Conservation (phyloP, 495 filamentous ascomycete genomes). For the Daldinia concentrica region DNA sequence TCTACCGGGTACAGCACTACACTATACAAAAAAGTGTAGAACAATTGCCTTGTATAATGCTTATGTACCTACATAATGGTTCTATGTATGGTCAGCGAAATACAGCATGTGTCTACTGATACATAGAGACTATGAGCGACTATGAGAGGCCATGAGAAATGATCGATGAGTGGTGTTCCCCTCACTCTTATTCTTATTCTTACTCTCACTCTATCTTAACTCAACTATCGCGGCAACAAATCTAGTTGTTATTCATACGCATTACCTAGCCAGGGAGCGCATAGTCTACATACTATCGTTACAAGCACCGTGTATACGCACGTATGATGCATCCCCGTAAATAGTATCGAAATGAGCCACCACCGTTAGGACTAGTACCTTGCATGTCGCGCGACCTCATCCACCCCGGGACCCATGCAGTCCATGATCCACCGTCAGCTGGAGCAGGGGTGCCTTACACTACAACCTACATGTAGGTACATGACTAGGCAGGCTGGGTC, state of each 20-base stretch:
- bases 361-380: slow-evolving; percentile 38
- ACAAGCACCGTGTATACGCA: slow-evolving; percentile 20
- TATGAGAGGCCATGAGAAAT: neutral
- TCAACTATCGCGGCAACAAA: neutral
- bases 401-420: slow-evolving; percentile 39
- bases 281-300: slow-evolving; percentile 12
- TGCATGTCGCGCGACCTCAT: slow-evolving; percentile 43
- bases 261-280: neutral
- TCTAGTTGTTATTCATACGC: neutral
- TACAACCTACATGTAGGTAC: slow-evolving; percentile 32
- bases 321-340: slow-evolving; percentile 32
- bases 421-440: slow-evolving; percentile 42
- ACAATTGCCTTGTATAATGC: slow-evolving; percentile 33
- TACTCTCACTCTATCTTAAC: neutral
- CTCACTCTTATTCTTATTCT: neutral
- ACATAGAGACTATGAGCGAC: neutral
- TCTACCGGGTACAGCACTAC: slow-evolving; percentile 41
- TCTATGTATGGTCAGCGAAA: slow-evolving; percentile 14
- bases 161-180: neutral
- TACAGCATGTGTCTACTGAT: neutral
- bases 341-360: slow-evolving; percentile 39
- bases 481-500: slow-evolving; percentile 36
- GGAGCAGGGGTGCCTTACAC: slow-evolving; percentile 44
- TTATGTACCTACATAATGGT: neutral
- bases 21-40: slow-evolving; percentile 6